Percentiles rank a stretch among this genome's conserved stretches.
These are phyloP conservation scores for Penicillium coprophilum DNA, from an alignment of 495 filamentous ascomycete species.

Conservation along the genomic window DNA sequence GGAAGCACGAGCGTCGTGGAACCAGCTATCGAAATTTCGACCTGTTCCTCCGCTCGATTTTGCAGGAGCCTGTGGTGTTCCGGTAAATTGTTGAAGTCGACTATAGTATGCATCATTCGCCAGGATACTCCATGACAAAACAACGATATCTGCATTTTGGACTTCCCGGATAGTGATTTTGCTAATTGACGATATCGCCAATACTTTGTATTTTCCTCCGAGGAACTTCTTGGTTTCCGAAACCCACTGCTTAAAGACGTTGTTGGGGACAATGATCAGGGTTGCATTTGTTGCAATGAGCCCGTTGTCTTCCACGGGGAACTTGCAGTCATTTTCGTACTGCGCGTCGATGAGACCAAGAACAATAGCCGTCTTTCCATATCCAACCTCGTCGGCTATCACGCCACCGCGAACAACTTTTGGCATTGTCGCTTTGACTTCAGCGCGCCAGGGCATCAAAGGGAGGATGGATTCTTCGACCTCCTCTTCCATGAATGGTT, in stretches of 20 bases:
- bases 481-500: constrained; percentile 61
- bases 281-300: constrained; percentile 61
- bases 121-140: constrained; percentile 53
- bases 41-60: constrained; percentile 30
- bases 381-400: constrained; percentile 74
- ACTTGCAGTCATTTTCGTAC: constrained; percentile 17
- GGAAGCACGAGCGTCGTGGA: constrained; percentile 39
- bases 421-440: constrained; percentile 48
- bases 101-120: constrained; percentile 46
- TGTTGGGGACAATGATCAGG: constrained; percentile 63
- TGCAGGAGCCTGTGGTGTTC: constrained; percentile 41
- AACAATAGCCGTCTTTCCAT: constrained; percentile 77
- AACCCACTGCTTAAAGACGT: constrained; percentile 67
- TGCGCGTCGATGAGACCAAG: constrained; percentile 63
- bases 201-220: constrained; percentile 35
- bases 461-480: constrained; percentile 64
- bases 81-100: constrained; percentile 53
- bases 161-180: constrained; percentile 41
- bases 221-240: constrained; percentile 62
- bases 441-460: constrained; percentile 59
- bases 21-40: constrained; percentile 56
- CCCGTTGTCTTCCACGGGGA: constrained; percentile 20
- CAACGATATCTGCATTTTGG: constrained; percentile 54
- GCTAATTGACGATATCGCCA: constrained; percentile 43
- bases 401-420: constrained; percentile 63